phyloP scores from a whole-genome alignment of 768 basidiomycete genomes.

The Termitomyces sp. region DNA sequence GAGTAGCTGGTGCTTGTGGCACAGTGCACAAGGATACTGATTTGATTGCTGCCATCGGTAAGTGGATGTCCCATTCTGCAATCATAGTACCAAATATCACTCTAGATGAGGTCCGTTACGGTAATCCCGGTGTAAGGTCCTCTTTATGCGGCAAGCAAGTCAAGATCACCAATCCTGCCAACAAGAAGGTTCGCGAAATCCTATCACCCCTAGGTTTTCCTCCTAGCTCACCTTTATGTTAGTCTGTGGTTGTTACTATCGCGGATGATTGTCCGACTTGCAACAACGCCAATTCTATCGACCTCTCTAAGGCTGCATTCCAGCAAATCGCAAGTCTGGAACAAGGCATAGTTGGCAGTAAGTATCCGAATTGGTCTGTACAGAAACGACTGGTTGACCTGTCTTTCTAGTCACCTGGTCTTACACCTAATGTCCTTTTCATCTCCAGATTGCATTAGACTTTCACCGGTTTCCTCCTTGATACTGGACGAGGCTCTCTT shows the following conservation, averaged over 20 bases:
- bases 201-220: neutral
- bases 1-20: constrained; percentile 80
- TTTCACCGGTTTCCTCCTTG: neutral
- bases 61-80: constrained; percentile 13
- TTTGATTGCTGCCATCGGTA: constrained; percentile 59
- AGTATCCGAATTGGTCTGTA: constrained; percentile 18
- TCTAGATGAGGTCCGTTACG: constrained; percentile 48
- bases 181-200: constrained; percentile 36
- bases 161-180: constrained; percentile 53
- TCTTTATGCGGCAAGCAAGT: constrained; percentile 62
- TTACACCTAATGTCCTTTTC: constrained; percentile 25
- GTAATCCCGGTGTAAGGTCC: constrained; percentile 38
- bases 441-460: neutral
- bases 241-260: constrained; percentile 55
- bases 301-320: constrained; percentile 71
- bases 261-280: constrained; percentile 85
- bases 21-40: constrained; percentile 46
- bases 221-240: constrained; percentile 1
- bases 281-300: constrained; percentile 57
- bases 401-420: constrained; percentile 29
- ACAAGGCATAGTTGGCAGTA: constrained; percentile 56
- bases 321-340: constrained; percentile 37
- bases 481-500: constrained; percentile 4
- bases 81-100: constrained; percentile 3
- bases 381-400: neutral